Evolutionary conservation across 768 basidiomycete species (phyloP).

Genomic region (Leucosporidium scottii): DNA sequence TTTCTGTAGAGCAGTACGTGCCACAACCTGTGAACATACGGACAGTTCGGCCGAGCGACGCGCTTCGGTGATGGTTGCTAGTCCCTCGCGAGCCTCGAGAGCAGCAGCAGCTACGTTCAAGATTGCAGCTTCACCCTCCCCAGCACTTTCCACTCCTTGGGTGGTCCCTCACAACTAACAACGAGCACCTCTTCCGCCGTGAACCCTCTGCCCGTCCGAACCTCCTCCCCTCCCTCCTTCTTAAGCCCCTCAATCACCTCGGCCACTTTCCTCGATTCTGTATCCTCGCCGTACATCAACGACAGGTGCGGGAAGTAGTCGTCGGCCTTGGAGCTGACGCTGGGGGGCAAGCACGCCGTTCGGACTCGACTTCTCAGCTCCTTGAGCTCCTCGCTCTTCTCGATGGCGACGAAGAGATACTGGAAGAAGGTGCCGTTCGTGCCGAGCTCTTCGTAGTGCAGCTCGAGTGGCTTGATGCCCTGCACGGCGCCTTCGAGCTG

Average conservation of each 20-base stretch:
- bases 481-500: background rate
- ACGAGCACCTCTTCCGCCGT: constrained; percentile 3
- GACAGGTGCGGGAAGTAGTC: constrained; percentile 24
- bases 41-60: too few species aligned
- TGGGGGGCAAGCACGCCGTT: background rate
- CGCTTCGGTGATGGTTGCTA: too few species aligned
- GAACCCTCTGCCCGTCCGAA: background rate
- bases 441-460: background rate
- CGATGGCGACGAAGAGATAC: constrained; percentile 11
- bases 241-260: background rate
- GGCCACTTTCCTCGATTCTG: background rate
- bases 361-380: background rate
- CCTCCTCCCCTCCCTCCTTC: background rate
- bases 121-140: constrained; percentile 1
- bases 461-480: background rate
- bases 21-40: too few species aligned
- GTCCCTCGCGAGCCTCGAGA: too few species aligned
- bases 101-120: too few species aligned
- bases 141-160: constrained; percentile 17
- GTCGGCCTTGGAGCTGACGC: background rate
- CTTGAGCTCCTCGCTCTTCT: background rate
- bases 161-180: constrained; percentile 10
- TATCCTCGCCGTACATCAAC: constrained; percentile 10
- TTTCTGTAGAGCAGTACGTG: too few species aligned
- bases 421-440: constrained; percentile 11